phyloP scores from a whole-genome alignment of 495 filamentous ascomycete species.

The Penicillium waksmanii region DNA sequence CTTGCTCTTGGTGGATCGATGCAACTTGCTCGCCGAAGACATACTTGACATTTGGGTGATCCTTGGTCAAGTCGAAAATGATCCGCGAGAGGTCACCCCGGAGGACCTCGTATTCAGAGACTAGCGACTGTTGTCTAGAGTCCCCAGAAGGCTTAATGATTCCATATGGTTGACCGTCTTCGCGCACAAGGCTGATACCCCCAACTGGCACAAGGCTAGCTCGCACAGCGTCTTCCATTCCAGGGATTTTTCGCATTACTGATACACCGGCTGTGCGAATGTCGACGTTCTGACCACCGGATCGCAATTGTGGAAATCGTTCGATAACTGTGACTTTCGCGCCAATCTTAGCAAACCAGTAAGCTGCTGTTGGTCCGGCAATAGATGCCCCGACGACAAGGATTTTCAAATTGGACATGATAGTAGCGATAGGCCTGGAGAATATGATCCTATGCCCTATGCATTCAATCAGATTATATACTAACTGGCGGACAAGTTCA shows the following conservation, averaged over 20 bases:
- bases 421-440: not conserved
- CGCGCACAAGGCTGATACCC: constrained; percentile 47
- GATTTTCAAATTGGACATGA: constrained; percentile 22
- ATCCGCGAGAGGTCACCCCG: constrained; percentile 54
- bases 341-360: constrained; percentile 54
- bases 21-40: constrained; percentile 43
- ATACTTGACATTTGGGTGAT: constrained; percentile 43
- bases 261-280: constrained; percentile 51
- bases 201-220: constrained; percentile 15
- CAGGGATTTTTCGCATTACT: constrained; percentile 53
- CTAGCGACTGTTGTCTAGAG: constrained; percentile 45
- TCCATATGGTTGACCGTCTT: constrained; percentile 37
- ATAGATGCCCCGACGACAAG: constrained; percentile 48
- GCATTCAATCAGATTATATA: too few species aligned
- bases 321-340: constrained; percentile 57
- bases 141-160: constrained; percentile 47
- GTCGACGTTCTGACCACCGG: constrained; percentile 57
- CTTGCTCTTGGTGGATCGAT: constrained; percentile 16
- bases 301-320: constrained; percentile 46
- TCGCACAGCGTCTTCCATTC: constrained; percentile 50
- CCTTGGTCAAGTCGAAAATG: constrained; percentile 48
- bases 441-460: too few species aligned
- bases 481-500: not conserved
- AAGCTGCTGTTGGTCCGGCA: constrained; percentile 37
- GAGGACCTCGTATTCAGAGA: constrained; percentile 61